These are phyloP conservation scores for Sclerotinia sclerotiorum DNA, from an alignment of 2,329 filamentous ascomycete species.

Conservation along the genomic window DNA sequence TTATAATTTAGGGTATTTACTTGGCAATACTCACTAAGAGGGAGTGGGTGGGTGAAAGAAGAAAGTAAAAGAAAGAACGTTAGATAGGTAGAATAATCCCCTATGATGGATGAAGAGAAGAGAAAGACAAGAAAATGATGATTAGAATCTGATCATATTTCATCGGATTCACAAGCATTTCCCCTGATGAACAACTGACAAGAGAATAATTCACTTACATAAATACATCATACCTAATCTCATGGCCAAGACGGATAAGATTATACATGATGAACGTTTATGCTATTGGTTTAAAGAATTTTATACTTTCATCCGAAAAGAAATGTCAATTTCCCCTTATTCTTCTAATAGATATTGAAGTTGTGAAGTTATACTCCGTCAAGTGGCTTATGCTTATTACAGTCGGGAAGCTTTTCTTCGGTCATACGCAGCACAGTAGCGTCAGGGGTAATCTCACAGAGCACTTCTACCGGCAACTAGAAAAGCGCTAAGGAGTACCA, in stretches of 20 bases:
- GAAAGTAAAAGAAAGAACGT: not conserved
- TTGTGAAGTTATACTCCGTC: too few relatives aligned
- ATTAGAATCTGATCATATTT: too few relatives aligned
- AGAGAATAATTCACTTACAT: not conserved
- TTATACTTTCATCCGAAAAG: not conserved
- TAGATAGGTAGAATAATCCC: not conserved
- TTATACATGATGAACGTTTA: not conserved
- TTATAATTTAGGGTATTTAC: not conserved
- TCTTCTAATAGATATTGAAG: too few relatives aligned
- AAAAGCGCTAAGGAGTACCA: not conserved
- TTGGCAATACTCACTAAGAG: not conserved
- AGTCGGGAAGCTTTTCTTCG: too few relatives aligned
- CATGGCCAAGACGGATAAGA: not conserved
- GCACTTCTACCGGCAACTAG: not conserved
- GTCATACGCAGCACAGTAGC: not conserved
- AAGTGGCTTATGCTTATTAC: too few relatives aligned
- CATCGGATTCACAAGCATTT: not conserved
- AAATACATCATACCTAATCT: not conserved
- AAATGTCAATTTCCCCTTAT: too few relatives aligned
- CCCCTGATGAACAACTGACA: not conserved
- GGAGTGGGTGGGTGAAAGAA: not conserved
- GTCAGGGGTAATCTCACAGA: conserved; percentile 3
- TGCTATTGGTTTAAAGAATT: not conserved
- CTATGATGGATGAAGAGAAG: not conserved
- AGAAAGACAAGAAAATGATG: too few relatives aligned